Conservation (phyloP, 2,329 filamentous ascomycete species). For the Alternaria hordeiaustralica region DNA sequence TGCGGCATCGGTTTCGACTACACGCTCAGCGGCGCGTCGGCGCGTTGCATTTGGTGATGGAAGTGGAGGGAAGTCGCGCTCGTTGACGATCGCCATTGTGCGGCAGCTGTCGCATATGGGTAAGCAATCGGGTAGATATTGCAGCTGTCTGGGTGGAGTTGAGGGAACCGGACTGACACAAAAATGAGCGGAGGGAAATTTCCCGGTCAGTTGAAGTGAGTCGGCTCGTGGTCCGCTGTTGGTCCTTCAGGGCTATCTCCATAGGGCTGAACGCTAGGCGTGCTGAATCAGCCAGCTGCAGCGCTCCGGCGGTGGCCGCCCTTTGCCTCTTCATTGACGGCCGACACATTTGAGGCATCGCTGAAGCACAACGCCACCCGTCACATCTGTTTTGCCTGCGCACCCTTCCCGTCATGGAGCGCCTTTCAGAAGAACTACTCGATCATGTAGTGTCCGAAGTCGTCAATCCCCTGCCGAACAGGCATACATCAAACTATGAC, state of each 20-base stretch:
- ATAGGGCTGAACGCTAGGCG: background rate
- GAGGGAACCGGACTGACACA: background rate
- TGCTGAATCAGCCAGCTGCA: background rate
- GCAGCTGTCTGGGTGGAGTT: background rate
- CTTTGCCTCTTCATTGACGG: background rate
- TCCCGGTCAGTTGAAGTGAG: background rate
- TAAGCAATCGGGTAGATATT: background rate
- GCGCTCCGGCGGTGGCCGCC: background rate
- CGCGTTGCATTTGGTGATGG: constrained; percentile 14
- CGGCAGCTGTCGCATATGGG: too few species aligned
- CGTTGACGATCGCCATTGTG: constrained; percentile 21
- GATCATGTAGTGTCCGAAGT: constrained; percentile 12
- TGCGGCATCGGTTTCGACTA: background rate
- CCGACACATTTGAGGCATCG: background rate
- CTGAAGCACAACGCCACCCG: background rate
- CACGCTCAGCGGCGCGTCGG: background rate
- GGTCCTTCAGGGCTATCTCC: background rate
- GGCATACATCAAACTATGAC: background rate
- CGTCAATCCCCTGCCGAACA: constrained; percentile 1
- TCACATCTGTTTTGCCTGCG: background rate
- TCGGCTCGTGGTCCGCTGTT: background rate
- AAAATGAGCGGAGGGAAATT: background rate
- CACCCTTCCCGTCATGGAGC: constrained; percentile 7
- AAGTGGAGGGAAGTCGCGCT: constrained; percentile 30
- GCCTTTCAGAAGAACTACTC: constrained; percentile 14